Conservation (phyloP, 2,329 filamentous ascomycete species). For the Monilinia aucupariae region DNA sequence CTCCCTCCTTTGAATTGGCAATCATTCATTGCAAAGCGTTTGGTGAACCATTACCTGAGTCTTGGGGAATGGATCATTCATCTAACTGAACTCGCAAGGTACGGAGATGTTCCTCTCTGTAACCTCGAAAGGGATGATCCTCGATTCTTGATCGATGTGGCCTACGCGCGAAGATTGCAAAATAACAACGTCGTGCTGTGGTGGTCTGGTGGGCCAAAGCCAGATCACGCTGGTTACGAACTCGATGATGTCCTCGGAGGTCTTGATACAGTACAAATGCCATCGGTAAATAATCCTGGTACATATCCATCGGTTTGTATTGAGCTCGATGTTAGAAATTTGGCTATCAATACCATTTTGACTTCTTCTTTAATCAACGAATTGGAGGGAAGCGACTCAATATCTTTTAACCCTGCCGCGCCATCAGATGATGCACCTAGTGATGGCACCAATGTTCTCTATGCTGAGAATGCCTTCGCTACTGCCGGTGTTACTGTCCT, state of each 20-base stretch:
- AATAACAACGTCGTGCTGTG: constrained; percentile 91
- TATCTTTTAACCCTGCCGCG: constrained; percentile 75
- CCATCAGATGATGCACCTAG: constrained; percentile 53
- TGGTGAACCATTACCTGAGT: constrained; percentile 85
- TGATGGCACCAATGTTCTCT: constrained; percentile 64
- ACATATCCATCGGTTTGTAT: constrained; percentile 96
- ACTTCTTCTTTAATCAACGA: constrained; percentile 97
- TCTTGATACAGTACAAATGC: constrained; percentile 85
- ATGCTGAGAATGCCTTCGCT: constrained; percentile 88
- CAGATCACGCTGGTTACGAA: constrained; percentile 94
- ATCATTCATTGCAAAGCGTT: constrained; percentile 73
- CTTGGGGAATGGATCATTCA: constrained; percentile 91
- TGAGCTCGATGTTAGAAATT: constrained; percentile 86
- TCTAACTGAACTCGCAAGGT: constrained; percentile 78
- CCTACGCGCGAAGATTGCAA: constrained; percentile 84
- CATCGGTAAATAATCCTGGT: constrained; percentile 84
- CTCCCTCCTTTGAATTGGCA: constrained; percentile 94
- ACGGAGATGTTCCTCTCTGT: constrained; percentile 90
- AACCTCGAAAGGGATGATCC: constrained; percentile 94
- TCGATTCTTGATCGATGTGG: constrained; percentile 89
- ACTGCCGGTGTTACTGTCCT: constrained; percentile 84
- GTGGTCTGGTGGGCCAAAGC: constrained; percentile 85
- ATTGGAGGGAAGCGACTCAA: constrained; percentile 80
- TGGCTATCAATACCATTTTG: constrained; percentile 95
- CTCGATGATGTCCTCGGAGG: constrained; percentile 80